Evolutionary conservation across 345 rosid genomes (phyloP).

Genomic region (Toxicodendron radicans): DNA sequence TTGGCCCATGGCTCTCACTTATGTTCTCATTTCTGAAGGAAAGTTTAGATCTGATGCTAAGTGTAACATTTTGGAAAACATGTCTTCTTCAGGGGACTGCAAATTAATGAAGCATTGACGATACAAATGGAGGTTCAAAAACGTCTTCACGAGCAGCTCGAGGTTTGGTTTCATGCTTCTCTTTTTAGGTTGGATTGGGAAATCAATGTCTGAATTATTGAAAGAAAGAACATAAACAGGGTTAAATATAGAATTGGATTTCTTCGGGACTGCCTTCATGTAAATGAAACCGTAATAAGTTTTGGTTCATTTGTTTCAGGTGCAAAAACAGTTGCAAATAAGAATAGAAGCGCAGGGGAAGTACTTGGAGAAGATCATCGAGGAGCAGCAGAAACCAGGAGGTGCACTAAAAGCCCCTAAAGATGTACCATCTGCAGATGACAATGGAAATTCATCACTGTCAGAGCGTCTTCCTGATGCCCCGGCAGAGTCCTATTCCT

Average conservation of each 20-base stretch:
- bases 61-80: not conserved
- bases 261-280: not conserved
- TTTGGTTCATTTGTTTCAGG: conserved; percentile 15
- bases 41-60: not conserved
- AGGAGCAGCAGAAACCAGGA: conserved; percentile 25
- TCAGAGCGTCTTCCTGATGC: conserved; percentile 9
- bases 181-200: not conserved
- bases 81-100: conserved; percentile 22
- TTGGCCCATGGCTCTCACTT: not conserved
- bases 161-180: conserved; percentile 13
- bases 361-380: conserved; percentile 34
- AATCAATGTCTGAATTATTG: not conserved
- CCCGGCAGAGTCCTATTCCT: not conserved
- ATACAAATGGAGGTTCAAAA: conserved; percentile 32
- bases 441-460: not conserved
- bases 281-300: not conserved
- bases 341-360: conserved; percentile 33
- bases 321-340: conserved; percentile 26
- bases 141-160: conserved; percentile 32
- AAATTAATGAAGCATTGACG: conserved; percentile 21
- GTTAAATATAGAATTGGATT: too few relatives aligned
- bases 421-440: not conserved
- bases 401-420: conserved; percentile 16
- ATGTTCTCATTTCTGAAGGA: not conserved
- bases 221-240: not conserved